phyloP scores from a whole-genome alignment of 2,329 filamentous ascomycete species.

The Colletotrichum plurivorum region DNA sequence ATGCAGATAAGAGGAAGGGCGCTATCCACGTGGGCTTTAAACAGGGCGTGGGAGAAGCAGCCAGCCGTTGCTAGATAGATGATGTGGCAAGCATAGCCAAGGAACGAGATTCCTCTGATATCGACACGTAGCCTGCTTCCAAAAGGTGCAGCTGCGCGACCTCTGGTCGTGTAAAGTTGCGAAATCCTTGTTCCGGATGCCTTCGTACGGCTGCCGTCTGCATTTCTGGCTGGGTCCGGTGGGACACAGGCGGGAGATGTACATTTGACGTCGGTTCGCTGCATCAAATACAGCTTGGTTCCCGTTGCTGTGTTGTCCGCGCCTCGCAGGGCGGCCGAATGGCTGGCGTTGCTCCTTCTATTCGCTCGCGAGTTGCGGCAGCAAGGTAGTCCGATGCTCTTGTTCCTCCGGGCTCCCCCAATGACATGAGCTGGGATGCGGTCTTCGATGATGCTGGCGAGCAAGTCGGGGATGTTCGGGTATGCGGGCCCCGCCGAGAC shows the following conservation, averaged over 20 bases:
- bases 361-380: background rate
- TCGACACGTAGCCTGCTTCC: slow-evolving; percentile 25
- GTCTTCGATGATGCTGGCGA: slow-evolving; percentile 17
- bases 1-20: slow-evolving; percentile 10
- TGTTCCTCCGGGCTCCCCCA: slow-evolving; percentile 10
- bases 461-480: slow-evolving; percentile 30
- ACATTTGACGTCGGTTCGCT: slow-evolving; percentile 28
- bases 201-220: slow-evolving; percentile 18
- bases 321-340: slow-evolving; percentile 29
- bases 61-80: slow-evolving; percentile 11
- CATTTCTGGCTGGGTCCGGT: slow-evolving; percentile 8
- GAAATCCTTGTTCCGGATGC: slow-evolving; percentile 24
- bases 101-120: slow-evolving; percentile 2
- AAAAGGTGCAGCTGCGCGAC: slow-evolving; percentile 8
- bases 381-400: background rate
- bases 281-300: slow-evolving; percentile 20
- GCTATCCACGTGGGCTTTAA: slow-evolving; percentile 16
- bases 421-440: slow-evolving; percentile 5
- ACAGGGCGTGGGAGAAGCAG: slow-evolving; percentile 5
- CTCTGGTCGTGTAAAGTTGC: slow-evolving; percentile 12
- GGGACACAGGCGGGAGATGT: slow-evolving; percentile 32
- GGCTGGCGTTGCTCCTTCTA: slow-evolving; percentile 10
- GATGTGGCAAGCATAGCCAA: slow-evolving; percentile 37
- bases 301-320: slow-evolving; percentile 36
- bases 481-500: slow-evolving; percentile 35